A percentile compares a stretch with the other conserved stretches of the same genome.
These are phyloP conservation scores for Vanderwaltozyma polyspora DNA, from an alignment of 805 yeast species.

Conservation along the genomic window DNA sequence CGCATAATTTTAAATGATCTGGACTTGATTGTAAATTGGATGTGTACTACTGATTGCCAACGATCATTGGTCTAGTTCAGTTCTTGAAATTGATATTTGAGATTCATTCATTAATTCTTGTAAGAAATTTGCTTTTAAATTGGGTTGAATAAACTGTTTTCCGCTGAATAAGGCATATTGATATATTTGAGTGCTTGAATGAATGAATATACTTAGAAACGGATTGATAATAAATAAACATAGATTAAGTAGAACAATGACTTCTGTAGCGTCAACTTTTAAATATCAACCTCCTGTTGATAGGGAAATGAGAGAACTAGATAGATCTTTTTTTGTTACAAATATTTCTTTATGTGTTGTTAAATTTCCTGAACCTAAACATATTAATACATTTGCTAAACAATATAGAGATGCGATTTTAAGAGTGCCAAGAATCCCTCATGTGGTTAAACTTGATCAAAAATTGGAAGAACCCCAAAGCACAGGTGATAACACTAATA, in stretches of 20 bases:
- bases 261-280: conserved; percentile 1
- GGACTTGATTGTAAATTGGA: too few relatives aligned
- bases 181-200: background rate
- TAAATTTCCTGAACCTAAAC: conserved; percentile 53
- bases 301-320: conserved; percentile 52
- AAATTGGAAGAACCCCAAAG: conserved; percentile 6
- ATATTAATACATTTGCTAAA: conserved; percentile 53
- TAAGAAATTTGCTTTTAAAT: too few relatives aligned
- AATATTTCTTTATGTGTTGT: conserved; percentile 57
- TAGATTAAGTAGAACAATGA: background rate
- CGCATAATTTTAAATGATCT: background rate
- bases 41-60: too few relatives aligned
- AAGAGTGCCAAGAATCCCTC: conserved; percentile 57
- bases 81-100: too few relatives aligned
- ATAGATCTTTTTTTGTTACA: conserved; percentile 50
- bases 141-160: too few relatives aligned
- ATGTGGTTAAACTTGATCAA: conserved; percentile 39
- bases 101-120: background rate
- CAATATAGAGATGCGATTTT: conserved; percentile 48
- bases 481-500: conserved; percentile 3
- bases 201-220: too few relatives aligned
- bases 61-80: too few relatives aligned
- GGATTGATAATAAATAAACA: too few relatives aligned
- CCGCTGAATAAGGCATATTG: background rate
- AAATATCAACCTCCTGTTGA: conserved; percentile 52